Percentiles rank a stretch among this genome's conserved stretches.
Evolutionary conservation across 345 rosid species (phyloP).

Genomic region (Populus euphratica): DNA sequence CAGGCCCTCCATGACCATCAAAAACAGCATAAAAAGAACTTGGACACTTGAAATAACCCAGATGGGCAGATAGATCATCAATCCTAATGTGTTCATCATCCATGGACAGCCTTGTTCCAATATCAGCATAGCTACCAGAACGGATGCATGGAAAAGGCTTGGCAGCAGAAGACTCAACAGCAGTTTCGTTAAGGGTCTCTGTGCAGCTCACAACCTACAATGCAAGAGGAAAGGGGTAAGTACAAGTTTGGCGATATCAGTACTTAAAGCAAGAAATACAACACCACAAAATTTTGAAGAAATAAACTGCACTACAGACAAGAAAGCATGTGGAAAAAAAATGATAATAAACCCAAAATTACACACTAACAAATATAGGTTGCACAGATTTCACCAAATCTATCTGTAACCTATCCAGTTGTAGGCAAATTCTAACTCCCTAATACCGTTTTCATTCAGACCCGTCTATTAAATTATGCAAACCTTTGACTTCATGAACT

Average conservation of each 20-base stretch:
- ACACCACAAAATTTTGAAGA: neutral
- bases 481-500: neutral
- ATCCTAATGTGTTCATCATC: constrained; percentile 79
- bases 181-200: constrained; percentile 29
- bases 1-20: constrained; percentile 92
- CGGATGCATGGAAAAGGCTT: constrained; percentile 58
- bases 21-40: constrained; percentile 90
- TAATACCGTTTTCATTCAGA: neutral
- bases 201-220: constrained; percentile 38
- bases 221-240: constrained; percentile 11
- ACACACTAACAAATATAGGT: neutral
- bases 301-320: neutral
- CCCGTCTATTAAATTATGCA: neutral
- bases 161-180: constrained; percentile 29
- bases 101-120: constrained; percentile 65
- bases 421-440: neutral
- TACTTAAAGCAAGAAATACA: neutral
- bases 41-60: constrained; percentile 51
- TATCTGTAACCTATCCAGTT: neutral
- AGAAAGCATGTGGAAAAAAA: neutral
- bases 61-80: constrained; percentile 64
- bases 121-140: constrained; percentile 73
- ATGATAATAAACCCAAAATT: neutral
- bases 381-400: neutral
- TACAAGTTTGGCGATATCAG: neutral